Conservation (phyloP, 1,284 basidiomycete genomes). For the Ustilago xerochloae region DNA sequence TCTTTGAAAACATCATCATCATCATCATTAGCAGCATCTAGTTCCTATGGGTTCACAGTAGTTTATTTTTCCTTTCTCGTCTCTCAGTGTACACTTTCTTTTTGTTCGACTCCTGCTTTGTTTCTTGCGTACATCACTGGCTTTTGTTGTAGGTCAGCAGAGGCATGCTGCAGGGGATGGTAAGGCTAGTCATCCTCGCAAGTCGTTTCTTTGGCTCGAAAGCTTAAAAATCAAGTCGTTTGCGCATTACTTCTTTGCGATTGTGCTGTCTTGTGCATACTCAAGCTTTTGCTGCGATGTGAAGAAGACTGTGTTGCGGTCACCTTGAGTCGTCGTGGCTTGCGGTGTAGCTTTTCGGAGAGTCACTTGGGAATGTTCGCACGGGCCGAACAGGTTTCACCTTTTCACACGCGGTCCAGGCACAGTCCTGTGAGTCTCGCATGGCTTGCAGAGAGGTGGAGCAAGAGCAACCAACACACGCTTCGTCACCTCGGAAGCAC, state of each 20-base stretch:
- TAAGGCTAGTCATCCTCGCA: conserved; percentile 42
- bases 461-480: neutral
- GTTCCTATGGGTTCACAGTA: conserved; percentile 13
- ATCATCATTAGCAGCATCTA: conserved; percentile 25
- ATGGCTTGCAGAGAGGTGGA: neutral
- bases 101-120: conserved; percentile 1
- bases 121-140: neutral
- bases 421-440: too few species aligned
- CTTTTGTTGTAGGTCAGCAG: neutral
- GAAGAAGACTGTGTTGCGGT: neutral
- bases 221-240: conserved; percentile 7
- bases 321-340: too few species aligned
- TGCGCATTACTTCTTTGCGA: neutral
- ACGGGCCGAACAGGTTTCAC: neutral
- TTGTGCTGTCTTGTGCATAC: neutral
- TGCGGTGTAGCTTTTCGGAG: too few species aligned
- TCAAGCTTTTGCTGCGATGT: neutral
- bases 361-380: neutral
- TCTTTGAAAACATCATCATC: neutral
- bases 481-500: neutral
- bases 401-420: neutral
- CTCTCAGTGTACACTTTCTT: conserved; percentile 35
- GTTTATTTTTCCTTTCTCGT: conserved; percentile 2
- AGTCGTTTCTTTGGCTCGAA: neutral
- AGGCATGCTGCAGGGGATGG: conserved; percentile 5